Evolutionary conservation across 2,329 filamentous ascomycete genomes (phyloP), one percentile per base, ranked within the genome.

Genomic region (Teratosphaeria viscida): DNA sequence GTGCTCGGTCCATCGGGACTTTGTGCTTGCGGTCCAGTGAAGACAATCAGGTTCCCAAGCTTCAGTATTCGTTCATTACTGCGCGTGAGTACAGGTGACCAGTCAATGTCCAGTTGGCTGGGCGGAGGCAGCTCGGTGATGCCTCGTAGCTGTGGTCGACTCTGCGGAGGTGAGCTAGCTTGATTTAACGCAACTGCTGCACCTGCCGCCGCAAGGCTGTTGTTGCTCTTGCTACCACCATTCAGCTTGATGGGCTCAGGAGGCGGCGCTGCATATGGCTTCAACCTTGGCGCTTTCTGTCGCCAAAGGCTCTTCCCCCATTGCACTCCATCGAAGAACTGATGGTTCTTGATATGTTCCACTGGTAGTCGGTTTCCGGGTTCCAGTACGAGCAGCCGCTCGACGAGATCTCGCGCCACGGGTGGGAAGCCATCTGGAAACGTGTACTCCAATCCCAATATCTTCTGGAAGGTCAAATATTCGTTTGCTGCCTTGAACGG

Each of bases 381-480:
- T 66, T 99, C 94, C 43, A 96, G 78, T 1, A 99, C 92, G 14
- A 99, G 79, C 53, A 95, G 84, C 63, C 94, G 83, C 73, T 97
- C 92, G 1, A 99, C 87, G 16, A 99, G 79, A 73, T 99, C 94
- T 61, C 86, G 86, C 23, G 94, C 94, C 1, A 90, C 83, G 5
- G 86, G 79, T 1, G 94, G 94, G 67, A 99, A 99, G 1, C 90
- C 91, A 32, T 84, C 76, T 0, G 94, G 94, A 64, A 97, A 99
- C 54, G 92, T 88, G 71, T 97, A 99, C 58, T 99, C 92, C 52
- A 99, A 80, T 35, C 83, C 87, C 57, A 99, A 90, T 70, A 99
- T 99, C 75, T 97, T 99, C 73, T 99, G 94, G 71, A 99, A 99
- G 0, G 94, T 99, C 71, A 94, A 82, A 69, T 97, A 99, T 72